Evolutionary conservation across 2,329 filamentous ascomycete genomes (phyloP).

Genomic region (Penicillium digitatum): DNA sequence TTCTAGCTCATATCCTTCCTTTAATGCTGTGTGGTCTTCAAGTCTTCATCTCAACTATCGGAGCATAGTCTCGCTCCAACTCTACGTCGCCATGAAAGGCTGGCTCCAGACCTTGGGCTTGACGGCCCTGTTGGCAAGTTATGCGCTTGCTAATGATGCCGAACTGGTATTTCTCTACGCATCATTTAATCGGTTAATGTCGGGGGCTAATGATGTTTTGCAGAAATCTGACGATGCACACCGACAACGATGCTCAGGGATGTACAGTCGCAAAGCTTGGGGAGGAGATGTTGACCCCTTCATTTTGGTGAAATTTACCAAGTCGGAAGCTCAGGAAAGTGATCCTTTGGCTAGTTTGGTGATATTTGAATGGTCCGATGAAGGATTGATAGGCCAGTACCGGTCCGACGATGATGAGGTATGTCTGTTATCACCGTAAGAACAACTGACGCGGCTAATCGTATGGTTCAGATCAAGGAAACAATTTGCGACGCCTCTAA

Average conservation of each 20-base stretch:
- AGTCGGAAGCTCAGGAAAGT: conserved; percentile 55
- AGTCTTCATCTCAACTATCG: conserved; percentile 16
- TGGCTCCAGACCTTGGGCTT: conserved; percentile 37
- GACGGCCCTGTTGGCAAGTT: conserved; percentile 36
- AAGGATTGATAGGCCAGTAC: conserved; percentile 68
- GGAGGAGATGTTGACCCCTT: conserved; percentile 83
- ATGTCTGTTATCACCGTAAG: conserved; percentile 23
- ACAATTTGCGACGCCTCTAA: conserved; percentile 73
- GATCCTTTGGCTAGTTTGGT: conserved; percentile 79
- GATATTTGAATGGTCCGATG: conserved; percentile 92
- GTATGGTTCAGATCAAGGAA: conserved; percentile 48
- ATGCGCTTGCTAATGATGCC: conserved; percentile 45
- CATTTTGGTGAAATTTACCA: conserved; percentile 76
- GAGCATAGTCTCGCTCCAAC: conserved; percentile 27
- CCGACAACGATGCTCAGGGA: conserved; percentile 80
- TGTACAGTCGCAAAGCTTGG: conserved; percentile 90
- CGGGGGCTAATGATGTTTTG: background rate
- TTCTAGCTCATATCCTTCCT: conserved; percentile 5
- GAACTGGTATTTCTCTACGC: conserved; percentile 37
- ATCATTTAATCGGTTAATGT: background rate
- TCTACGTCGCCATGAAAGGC: conserved; percentile 38
- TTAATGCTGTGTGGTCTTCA: conserved; percentile 20
- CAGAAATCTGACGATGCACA: conserved; percentile 74
- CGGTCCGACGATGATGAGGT: conserved; percentile 55
- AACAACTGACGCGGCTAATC: conserved; percentile 29